These are phyloP conservation scores for Exophiala dermatitidis DNA, from an alignment of 2,329 filamentous ascomycete genomes.

Conservation along the genomic window DNA sequence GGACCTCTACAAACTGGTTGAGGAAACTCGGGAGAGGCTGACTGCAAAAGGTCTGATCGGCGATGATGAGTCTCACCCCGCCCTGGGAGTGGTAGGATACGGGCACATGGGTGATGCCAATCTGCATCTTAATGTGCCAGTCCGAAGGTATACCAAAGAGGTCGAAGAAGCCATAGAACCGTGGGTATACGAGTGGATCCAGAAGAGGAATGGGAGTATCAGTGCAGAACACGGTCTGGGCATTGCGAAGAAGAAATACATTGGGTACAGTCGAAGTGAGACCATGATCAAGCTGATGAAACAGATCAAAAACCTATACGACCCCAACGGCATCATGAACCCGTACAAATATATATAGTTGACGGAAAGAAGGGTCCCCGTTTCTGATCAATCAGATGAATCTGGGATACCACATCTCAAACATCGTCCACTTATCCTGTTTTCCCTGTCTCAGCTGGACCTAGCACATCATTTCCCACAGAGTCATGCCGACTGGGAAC, in stretches of 20 bases:
- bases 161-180: conserved; percentile 87
- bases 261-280: conserved; percentile 84
- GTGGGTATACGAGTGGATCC: conserved; percentile 96
- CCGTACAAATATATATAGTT: conserved; percentile 82
- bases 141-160: conserved; percentile 72
- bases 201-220: conserved; percentile 80
- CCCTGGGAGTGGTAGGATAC: conserved; percentile 87
- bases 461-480: too few species aligned
- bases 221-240: conserved; percentile 94
- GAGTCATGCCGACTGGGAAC: too few species aligned
- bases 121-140: conserved; percentile 83
- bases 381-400: too few species aligned
- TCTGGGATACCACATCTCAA: too few species aligned
- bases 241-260: conserved; percentile 89
- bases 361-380: too few species aligned
- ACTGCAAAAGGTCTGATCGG: conserved; percentile 68
- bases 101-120: conserved; percentile 98
- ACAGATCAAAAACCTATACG: conserved; percentile 87
- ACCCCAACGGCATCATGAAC: conserved; percentile 98
- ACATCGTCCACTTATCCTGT: background rate
- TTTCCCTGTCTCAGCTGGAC: too few species aligned
- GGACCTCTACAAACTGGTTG: conserved; percentile 82
- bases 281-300: conserved; percentile 88
- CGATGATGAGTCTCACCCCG: conserved; percentile 66
- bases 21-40: conserved; percentile 70